These are phyloP conservation scores for Syzygium oleosum DNA, from an alignment of 345 rosid species.

Conservation along the genomic window DNA sequence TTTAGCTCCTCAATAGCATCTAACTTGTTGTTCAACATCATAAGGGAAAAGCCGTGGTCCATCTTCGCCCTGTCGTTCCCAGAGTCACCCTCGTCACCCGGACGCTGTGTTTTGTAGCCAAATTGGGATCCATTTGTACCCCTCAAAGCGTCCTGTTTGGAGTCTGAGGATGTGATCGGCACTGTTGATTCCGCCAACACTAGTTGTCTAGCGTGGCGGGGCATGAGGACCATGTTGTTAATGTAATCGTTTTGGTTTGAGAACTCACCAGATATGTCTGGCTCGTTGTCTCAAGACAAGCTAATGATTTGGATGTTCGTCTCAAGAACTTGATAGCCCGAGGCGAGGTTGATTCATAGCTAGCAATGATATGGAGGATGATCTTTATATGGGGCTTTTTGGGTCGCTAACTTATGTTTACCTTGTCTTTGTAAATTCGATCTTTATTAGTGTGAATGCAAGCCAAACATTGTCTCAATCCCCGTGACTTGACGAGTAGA, in stretches of 20 bases:
- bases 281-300: slow-evolving; percentile 59
- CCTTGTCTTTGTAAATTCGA: background rate
- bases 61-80: slow-evolving; percentile 17
- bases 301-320: slow-evolving; percentile 47
- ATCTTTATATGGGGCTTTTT: slow-evolving; percentile 13
- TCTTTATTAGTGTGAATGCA: background rate
- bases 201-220: slow-evolving; percentile 83
- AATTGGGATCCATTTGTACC: background rate
- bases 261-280: slow-evolving; percentile 50
- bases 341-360: slow-evolving; percentile 2
- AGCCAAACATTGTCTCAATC: background rate
- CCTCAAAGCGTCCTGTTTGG: background rate
- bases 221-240: slow-evolving; percentile 49
- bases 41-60: slow-evolving; percentile 54
- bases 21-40: slow-evolving; percentile 39
- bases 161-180: slow-evolving; percentile 21
- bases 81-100: slow-evolving; percentile 1
- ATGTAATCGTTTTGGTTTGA: slow-evolving; percentile 25
- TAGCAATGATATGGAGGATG: slow-evolving; percentile 15
- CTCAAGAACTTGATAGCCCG: slow-evolving; percentile 45
- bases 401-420: slow-evolving; percentile 16
- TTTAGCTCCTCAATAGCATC: background rate
- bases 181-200: slow-evolving; percentile 33
- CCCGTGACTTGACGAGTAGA: background rate
- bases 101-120: slow-evolving; percentile 11